A percentile compares a stretch with the other conserved stretches of the same genome.
Evolutionary conservation across 257 asterid species (phyloP).

Genomic region (Nicotiana benthamiana): DNA sequence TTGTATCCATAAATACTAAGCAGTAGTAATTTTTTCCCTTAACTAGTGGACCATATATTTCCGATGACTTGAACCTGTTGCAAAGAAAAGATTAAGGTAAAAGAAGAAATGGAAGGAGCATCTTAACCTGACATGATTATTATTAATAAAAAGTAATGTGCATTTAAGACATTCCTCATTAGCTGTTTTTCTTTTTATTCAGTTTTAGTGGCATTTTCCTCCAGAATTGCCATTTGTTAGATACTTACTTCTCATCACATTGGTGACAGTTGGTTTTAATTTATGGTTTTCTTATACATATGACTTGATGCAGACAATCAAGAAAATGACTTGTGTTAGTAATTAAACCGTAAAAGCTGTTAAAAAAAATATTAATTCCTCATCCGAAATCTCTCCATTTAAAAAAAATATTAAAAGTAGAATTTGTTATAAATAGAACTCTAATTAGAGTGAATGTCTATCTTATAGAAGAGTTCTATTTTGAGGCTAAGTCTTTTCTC

Average conservation of each 20-base stretch:
- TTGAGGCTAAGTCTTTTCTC: too few species aligned
- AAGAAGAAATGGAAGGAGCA: conserved; percentile 17
- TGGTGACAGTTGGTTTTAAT: conserved; percentile 44
- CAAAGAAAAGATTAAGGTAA: conserved; percentile 4
- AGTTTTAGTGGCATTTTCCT: conserved; percentile 20
- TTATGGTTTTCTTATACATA: conserved; percentile 12
- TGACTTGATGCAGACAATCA: conserved; percentile 30
- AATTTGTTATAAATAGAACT: too few species aligned
- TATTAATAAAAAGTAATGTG: conserved; percentile 4
- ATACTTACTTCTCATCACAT: conserved; percentile 11
- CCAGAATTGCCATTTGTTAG: conserved; percentile 27
- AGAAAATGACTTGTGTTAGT: conserved; percentile 30
- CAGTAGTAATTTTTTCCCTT: too few species aligned
- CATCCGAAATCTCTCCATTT: not conserved
- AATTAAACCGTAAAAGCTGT: not conserved
- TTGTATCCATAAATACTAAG: too few species aligned
- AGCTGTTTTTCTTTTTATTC: conserved; percentile 18
- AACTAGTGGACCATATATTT: conserved; percentile 4
- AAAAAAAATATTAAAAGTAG: not conserved
- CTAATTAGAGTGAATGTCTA: too few species aligned
- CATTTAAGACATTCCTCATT: conserved; percentile 24
- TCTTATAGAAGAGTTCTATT: too few species aligned
- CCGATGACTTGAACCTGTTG: conserved; percentile 16
- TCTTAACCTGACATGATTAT: conserved; percentile 10
- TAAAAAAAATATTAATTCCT: not conserved